These are phyloP conservation scores for Ilex asprella DNA, from an alignment of 257 asterid genomes.

Conservation along the genomic window DNA sequence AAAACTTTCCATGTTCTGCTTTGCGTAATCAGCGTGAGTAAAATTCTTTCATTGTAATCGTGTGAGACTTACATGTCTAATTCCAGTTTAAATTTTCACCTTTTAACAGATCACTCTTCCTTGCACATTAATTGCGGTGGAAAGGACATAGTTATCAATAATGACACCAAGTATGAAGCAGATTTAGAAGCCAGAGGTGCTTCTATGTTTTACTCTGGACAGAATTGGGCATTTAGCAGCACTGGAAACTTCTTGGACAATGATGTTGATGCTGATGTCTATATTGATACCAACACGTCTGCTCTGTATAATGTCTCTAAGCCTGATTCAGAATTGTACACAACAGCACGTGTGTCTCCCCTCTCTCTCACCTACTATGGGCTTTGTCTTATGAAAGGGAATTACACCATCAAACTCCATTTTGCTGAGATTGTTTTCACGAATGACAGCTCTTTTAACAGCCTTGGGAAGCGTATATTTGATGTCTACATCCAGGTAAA, in stretches of 20 bases:
- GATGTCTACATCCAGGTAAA: constrained; percentile 88
- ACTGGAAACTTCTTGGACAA: constrained; percentile 86
- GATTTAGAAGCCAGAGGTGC: constrained; percentile 78
- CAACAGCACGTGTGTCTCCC: constrained; percentile 72
- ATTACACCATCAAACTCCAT: constrained; percentile 78
- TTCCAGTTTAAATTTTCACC: constrained; percentile 1
- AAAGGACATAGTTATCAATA: constrained; percentile 25
- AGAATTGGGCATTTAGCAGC: constrained; percentile 91
- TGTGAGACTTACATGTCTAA: neutral
- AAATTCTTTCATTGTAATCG: neutral
- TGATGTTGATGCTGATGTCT: constrained; percentile 50
- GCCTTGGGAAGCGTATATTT: constrained; percentile 77
- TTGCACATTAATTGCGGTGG: constrained; percentile 85
- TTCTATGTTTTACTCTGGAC: constrained; percentile 49
- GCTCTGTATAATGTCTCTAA: constrained; percentile 23
- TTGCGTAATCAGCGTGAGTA: constrained; percentile 40
- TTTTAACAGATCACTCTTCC: constrained; percentile 43
- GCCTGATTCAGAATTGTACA: constrained; percentile 40
- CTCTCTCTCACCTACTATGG: constrained; percentile 89
- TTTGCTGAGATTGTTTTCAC: constrained; percentile 75
- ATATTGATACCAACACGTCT: constrained; percentile 39
- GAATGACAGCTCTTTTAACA: constrained; percentile 55
- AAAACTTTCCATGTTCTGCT: constrained; percentile 53
- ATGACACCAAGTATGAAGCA: constrained; percentile 37
- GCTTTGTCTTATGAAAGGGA: constrained; percentile 69